Percentiles rank a stretch among this genome's conserved stretches.
phyloP scores from a whole-genome alignment of 2,329 filamentous ascomycete genomes.

The Paecilomyces sp. region DNA sequence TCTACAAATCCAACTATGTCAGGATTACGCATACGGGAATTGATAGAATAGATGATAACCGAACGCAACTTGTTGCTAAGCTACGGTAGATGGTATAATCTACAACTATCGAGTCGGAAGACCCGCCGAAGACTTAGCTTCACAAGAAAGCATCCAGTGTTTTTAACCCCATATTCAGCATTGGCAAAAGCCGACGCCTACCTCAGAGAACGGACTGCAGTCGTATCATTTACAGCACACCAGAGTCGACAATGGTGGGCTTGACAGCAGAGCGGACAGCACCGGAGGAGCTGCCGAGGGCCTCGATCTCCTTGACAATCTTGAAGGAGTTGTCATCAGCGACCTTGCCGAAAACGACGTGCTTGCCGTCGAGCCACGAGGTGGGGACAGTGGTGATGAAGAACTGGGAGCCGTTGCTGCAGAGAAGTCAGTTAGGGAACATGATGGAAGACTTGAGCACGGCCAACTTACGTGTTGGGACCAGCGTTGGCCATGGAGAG shows the following conservation, averaged over 20 bases:
- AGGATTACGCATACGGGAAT: neutral
- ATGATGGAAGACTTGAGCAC: neutral
- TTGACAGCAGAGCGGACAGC: slow-evolving; percentile 44
- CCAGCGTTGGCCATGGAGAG: slow-evolving; percentile 95
- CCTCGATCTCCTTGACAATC: slow-evolving; percentile 54
- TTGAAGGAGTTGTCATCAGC: slow-evolving; percentile 48
- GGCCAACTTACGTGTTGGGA: slow-evolving; percentile 67
- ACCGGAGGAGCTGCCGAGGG: slow-evolving; percentile 49
- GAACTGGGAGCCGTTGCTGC: slow-evolving; percentile 64
- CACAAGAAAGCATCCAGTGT: neutral
- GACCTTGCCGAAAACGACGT: slow-evolving; percentile 63
- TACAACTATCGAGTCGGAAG: neutral
- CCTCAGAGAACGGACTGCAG: neutral
- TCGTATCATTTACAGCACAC: slow-evolving; percentile 34
- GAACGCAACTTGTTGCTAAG: neutral
- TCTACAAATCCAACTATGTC: neutral
- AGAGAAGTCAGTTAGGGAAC: slow-evolving; percentile 3
- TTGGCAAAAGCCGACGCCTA: neutral
- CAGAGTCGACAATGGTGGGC: slow-evolving; percentile 48
- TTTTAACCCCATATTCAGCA: neutral
- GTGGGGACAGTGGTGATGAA: slow-evolving; percentile 65
- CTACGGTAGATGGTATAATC: neutral
- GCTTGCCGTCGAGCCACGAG: slow-evolving; percentile 60
- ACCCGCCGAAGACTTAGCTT: neutral
- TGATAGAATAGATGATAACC: neutral